Evolutionary conservation across 2,329 filamentous ascomycete genomes (phyloP).

Genomic region (Chaetoscypha palmicola): DNA sequence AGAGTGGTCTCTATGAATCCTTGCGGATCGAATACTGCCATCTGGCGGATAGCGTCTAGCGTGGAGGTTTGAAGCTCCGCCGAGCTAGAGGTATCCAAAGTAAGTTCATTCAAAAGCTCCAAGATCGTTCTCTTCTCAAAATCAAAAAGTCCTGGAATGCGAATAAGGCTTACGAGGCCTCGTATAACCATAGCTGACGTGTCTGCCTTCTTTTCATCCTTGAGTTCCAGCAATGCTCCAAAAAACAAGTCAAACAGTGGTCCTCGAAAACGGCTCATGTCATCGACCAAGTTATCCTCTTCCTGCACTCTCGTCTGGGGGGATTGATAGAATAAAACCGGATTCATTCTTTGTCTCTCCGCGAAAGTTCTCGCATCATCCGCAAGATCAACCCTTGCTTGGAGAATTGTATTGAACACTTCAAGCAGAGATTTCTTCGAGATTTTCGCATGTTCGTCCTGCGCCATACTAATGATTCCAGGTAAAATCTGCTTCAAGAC

Average conservation of each 20-base stretch:
- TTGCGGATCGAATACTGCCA: constrained; percentile 19
- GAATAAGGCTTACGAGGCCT: constrained; percentile 22
- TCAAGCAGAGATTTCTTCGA: constrained; percentile 23
- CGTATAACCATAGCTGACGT: constrained; percentile 19
- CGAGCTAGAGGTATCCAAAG: constrained; percentile 9
- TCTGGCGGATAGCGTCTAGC: constrained; percentile 19
- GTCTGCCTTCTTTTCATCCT: constrained; percentile 1
- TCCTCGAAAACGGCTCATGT: constrained; percentile 11
- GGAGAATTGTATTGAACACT: constrained; percentile 26
- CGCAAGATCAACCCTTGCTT: constrained; percentile 17
- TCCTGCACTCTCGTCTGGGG: not conserved
- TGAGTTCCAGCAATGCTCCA: constrained; percentile 15
- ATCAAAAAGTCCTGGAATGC: constrained; percentile 20
- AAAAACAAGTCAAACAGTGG: constrained; percentile 22
- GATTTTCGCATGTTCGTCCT: constrained; percentile 15
- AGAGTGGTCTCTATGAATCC: constrained; percentile 23
- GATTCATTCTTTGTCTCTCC: not conserved
- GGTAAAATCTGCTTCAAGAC: constrained; percentile 20
- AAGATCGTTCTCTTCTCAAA: constrained; percentile 22
- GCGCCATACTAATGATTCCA: constrained; percentile 16
- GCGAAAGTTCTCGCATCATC: constrained; percentile 3
- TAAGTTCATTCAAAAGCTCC: constrained; percentile 21
- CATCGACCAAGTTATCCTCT: not conserved
- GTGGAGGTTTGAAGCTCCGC: constrained; percentile 17
- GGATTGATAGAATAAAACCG: not conserved